These are phyloP conservation scores for Alternaria alternata DNA, from an alignment of 2,329 filamentous ascomycete species.

Conservation along the genomic window DNA sequence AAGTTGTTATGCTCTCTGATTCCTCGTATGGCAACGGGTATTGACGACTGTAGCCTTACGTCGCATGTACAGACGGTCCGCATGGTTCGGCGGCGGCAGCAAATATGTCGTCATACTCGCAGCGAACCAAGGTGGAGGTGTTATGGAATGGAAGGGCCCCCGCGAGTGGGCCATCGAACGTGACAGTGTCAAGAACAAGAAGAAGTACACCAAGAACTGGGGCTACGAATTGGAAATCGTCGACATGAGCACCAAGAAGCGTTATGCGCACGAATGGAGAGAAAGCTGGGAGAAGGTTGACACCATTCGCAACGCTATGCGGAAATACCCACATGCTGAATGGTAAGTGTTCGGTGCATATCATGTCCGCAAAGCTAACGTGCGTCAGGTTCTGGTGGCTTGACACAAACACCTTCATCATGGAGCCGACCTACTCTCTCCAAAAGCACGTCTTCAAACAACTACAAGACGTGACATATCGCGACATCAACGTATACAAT, in stretches of 20 bases:
- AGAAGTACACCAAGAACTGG: slow-evolving; percentile 84
- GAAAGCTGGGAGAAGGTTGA: slow-evolving; percentile 99
- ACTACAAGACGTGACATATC: slow-evolving; percentile 78
- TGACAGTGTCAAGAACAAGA: slow-evolving; percentile 95
- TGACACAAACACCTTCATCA: slow-evolving; percentile 95
- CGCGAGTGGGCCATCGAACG: slow-evolving; percentile 98
- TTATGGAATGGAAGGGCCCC: slow-evolving; percentile 99
- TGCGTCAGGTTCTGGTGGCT: slow-evolving; percentile 97
- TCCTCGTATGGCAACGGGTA: background rate
- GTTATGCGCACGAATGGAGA: slow-evolving; percentile 98
- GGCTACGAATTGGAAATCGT: slow-evolving; percentile 96
- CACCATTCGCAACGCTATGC: slow-evolving; percentile 84
- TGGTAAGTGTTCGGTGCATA: slow-evolving; percentile 70
- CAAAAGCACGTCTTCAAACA: slow-evolving; percentile 90
- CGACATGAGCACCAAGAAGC: slow-evolving; percentile 98
- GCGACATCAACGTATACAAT: slow-evolving; percentile 96
- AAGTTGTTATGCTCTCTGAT: slow-evolving; percentile 56
- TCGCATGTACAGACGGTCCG: slow-evolving; percentile 72
- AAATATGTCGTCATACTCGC: slow-evolving; percentile 94
- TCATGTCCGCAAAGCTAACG: slow-evolving; percentile 34
- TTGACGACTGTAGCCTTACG: slow-evolving; percentile 59
- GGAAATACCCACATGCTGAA: slow-evolving; percentile 94
- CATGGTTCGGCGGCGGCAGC: slow-evolving; percentile 81
- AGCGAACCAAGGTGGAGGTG: slow-evolving; percentile 92
- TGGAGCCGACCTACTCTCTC: slow-evolving; percentile 92